Conservation (phyloP, 331 rosid genomes). For the Quercus tomentella region DNA sequence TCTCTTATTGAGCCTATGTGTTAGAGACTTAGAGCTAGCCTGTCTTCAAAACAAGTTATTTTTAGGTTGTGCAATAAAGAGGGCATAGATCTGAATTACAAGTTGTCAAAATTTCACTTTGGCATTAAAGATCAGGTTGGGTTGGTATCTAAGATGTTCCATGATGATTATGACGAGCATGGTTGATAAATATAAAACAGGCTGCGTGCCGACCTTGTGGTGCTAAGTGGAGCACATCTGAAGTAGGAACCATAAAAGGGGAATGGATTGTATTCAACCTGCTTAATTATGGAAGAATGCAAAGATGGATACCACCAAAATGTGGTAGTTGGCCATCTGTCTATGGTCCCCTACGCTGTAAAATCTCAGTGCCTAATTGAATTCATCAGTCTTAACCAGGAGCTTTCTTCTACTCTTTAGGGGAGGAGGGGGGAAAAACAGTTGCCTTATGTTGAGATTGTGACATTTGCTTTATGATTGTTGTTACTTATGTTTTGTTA, state of each 20-base stretch:
- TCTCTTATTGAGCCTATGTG: conserved; percentile 1
- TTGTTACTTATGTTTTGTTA: conserved; percentile 20
- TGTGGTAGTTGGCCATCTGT: conserved; percentile 44
- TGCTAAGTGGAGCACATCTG: conserved; percentile 33
- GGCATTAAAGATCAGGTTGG: conserved; percentile 3
- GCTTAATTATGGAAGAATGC: conserved; percentile 47
- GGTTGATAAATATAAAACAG: conserved; percentile 10
- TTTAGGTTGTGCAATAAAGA: not conserved
- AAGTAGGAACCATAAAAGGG: conserved; percentile 39
- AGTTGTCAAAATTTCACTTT: not conserved
- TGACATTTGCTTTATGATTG: conserved; percentile 39
- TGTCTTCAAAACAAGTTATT: not conserved
- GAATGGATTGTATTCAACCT: conserved; percentile 38
- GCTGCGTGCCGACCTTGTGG: conserved; percentile 42
- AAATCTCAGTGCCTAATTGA: conserved; percentile 43
- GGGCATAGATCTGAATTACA: no score
- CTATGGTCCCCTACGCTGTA: conserved; percentile 64
- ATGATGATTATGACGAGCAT: conserved; percentile 4
- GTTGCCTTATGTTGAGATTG: conserved; percentile 24
- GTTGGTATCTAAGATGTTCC: conserved; percentile 31
- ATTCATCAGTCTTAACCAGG: conserved; percentile 42
- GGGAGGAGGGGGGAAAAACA: not conserved
- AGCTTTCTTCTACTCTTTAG: conserved; percentile 12
- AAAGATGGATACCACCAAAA: conserved; percentile 39
- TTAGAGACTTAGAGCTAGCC: not conserved